Conservation (phyloP, 2,329 filamentous ascomycete genomes). For the Nakataea oryzae region DNA sequence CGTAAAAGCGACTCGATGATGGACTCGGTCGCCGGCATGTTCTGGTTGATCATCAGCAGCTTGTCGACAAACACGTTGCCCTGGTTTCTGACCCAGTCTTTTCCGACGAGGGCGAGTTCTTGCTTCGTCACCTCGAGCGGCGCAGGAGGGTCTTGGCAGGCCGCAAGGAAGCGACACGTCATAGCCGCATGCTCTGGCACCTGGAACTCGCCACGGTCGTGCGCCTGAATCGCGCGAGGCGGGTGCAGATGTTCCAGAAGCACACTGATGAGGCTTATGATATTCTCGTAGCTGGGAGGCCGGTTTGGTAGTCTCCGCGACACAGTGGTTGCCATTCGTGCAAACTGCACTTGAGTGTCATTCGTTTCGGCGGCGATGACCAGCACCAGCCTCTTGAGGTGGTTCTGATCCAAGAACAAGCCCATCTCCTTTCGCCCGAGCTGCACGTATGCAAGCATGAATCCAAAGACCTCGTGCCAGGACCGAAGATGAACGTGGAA, state of each 20-base stretch:
- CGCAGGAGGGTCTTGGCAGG: constrained; percentile 7
- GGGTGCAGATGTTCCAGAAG: constrained; percentile 28
- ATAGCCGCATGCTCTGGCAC: neutral
- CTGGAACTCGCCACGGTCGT: neutral
- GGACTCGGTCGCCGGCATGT: constrained; percentile 33
- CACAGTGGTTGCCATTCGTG: constrained; percentile 40
- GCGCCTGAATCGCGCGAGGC: neutral
- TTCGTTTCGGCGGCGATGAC: constrained; percentile 49
- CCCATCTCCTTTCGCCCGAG: constrained; percentile 49
- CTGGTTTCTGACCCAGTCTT: constrained; percentile 11
- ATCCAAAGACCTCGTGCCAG: constrained; percentile 69
- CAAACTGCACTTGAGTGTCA: constrained; percentile 42
- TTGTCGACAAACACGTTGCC: constrained; percentile 53
- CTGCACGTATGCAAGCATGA: constrained; percentile 55
- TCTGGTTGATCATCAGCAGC: constrained; percentile 52
- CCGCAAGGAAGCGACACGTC: neutral
- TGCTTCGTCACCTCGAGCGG: constrained; percentile 11
- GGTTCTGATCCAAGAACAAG: constrained; percentile 49
- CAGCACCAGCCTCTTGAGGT: constrained; percentile 46
- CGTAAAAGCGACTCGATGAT: constrained; percentile 49
- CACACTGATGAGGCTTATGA: constrained; percentile 38
- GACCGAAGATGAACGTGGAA: constrained; percentile 53
- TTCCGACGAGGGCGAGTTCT: constrained; percentile 10
- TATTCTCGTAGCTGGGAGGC: constrained; percentile 41
- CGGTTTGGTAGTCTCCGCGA: constrained; percentile 36